Base-by-base conservation (phyloP, 2,329 filamentous ascomycete genomes). In the Neobulgaria alba region DNA sequence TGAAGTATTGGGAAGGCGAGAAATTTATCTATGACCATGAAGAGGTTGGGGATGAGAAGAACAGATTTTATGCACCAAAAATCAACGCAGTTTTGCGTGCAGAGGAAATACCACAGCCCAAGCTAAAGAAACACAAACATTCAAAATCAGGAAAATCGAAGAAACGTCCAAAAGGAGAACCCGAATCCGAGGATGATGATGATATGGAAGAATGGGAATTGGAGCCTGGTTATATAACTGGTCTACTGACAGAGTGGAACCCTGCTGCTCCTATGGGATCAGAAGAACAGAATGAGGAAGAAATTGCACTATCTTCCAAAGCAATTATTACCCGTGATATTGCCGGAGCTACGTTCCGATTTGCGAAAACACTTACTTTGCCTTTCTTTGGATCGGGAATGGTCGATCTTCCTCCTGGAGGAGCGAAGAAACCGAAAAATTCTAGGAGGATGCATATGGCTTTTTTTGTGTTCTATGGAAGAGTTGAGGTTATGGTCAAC, bases 361-460 rank as follows among this genome's bases (percentile, higher is more conserved):
- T 94, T 59, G 85, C 85, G 23, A 96, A 95, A 67, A 83, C 90
- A 46, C 73, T 93, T 42, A 85, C 79, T 19, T 69, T 85, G 46
- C 79, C 83, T 0, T 96, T 95, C 62, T 86, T 96, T 61, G 89
- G 88, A 23, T 82, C 84, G 8, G 92, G 92, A 12, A 75, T 96
- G 38, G 85, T 98, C 29, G 90, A 96, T 55, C 67, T 98, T 37
- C 85, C 87, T 4, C 81, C 86, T 0, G 82, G 83, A 2, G 79
- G 85, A 21, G 77, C 84, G 58, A 98, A 98, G 69, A 78, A 81
- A 52, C 77, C 82, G 36, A 96, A 96, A 71, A 96, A 95, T 63
- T 84, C 85, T 26, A 75, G 90, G 48, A 89, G 85, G 66, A 96
- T 95, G 86, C 88, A 95, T 59, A 92, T 98, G 82, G 81, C 85